Evolutionary conservation across 306 rosid species (phyloP).

Genomic region (Gillenia trifoliata): DNA sequence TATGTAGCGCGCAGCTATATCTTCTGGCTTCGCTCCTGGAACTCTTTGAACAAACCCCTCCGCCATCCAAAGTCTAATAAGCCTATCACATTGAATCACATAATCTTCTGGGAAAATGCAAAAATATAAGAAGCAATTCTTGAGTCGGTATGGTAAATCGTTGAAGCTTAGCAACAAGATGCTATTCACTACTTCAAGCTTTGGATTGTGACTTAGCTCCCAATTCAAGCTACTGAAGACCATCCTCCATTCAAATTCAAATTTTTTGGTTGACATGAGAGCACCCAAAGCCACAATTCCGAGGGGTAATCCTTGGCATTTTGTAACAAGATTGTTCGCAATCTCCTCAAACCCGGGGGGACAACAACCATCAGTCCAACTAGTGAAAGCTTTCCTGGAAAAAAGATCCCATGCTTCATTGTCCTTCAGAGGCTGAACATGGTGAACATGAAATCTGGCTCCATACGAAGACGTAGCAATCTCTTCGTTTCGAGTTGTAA

Average conservation of each 20-base stretch:
- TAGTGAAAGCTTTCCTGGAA: constrained; percentile 8
- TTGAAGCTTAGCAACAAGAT: constrained; percentile 15
- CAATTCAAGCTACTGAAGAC: constrained; percentile 5
- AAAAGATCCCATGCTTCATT: constrained; percentile 4
- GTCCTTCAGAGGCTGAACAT: neutral
- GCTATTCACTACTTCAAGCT: neutral
- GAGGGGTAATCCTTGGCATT: constrained; percentile 16
- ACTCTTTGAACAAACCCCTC: constrained; percentile 10
- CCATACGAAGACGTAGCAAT: neutral
- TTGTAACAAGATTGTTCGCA: neutral
- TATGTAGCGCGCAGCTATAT: neutral
- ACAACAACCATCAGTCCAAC: neutral
- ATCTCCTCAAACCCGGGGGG: neutral
- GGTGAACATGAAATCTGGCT: neutral
- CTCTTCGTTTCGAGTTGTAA: constrained; percentile 18
- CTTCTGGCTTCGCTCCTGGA: neutral
- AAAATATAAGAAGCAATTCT: constrained; percentile 17
- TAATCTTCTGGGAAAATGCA: too few relatives aligned
- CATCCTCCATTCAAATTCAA: constrained; percentile 2
- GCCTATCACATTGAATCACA: neutral
- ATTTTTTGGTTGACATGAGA: constrained; percentile 4
- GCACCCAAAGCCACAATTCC: constrained; percentile 13
- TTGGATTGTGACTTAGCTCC: constrained; percentile 10
- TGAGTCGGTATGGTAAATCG: constrained; percentile 3
- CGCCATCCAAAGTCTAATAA: constrained; percentile 10